Base-by-base conservation (phyloP, 805 yeast species). In the Zygosaccharomyces bisporus region DNA sequence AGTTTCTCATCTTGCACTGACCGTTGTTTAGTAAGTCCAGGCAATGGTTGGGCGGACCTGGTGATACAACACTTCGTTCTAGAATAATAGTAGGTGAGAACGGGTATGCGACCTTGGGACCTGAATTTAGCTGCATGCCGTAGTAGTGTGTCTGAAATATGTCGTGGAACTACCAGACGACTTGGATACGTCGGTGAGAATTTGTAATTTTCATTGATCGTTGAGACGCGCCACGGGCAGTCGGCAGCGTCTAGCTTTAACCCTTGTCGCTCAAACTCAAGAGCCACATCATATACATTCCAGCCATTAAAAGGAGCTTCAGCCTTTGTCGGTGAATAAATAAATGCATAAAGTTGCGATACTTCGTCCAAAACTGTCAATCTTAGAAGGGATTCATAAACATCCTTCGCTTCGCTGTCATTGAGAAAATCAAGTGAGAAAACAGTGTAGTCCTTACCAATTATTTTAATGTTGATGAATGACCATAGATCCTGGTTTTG, bases 1-100 rank as follows among this genome's bases (percentile, higher is more conserved):
- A 93, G 66, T 50, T 79, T 82, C 61, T 93, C 99, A 70, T 93
- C 99, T 63, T 93, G 99, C 20, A 86, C 73, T 2, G 95, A 88
- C 39, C 98, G 69, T 52, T 81, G 79, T 60, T 89, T 95, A 47
- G 87, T 89, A 13, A 93, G 56, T 0, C 99, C 98, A 0, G 90
- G 90, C 51, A 91, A 66, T 0, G 99, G 99, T 67, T 93, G 99
- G 2, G 97, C 74, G 55, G 96, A 86, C 46, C 99, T 72, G 0
- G 93, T 81, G 13, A 93, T 88, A 1, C 93, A 76, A 57, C 93
- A 81, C 1, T 82, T 80, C 54, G 79, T 87, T 34, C 73, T 67
- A 39, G 75, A 64, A 61, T 89, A 86, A 57, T 76, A 82, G 63
- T 89, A 93, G 1, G 90, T 77, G 33, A 93, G 66, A 0, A 81